These are phyloP conservation scores for Conticribra guillardii DNA, from an alignment of 108 stramenopile genomes.

Conservation along the genomic window DNA sequence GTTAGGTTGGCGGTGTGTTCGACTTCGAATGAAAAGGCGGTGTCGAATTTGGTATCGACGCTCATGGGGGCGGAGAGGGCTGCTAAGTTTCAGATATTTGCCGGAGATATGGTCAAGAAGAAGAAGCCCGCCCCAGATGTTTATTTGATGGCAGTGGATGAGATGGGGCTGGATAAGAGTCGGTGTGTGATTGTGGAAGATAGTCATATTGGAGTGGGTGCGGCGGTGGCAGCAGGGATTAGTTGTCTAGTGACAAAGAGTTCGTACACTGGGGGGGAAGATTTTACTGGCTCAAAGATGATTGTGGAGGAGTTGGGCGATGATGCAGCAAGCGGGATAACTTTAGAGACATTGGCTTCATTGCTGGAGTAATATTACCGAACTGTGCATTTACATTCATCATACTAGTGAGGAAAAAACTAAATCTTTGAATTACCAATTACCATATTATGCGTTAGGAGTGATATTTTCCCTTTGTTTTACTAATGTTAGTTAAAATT, in stretches of 20 bases:
- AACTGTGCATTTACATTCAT: too few relatives aligned
- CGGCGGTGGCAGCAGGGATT: slow-evolving; percentile 89
- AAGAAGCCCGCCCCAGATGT: slow-evolving; percentile 96
- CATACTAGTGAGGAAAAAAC: too few relatives aligned
- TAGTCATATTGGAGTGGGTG: slow-evolving; percentile 87
- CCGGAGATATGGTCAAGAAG: slow-evolving; percentile 90
- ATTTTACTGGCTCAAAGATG: slow-evolving; percentile 86
- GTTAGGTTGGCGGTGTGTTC: slow-evolving; percentile 89
- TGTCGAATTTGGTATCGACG: slow-evolving; percentile 80
- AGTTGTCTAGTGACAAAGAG: slow-evolving; percentile 85
- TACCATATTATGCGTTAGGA: too few relatives aligned
- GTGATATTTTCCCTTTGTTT: too few relatives aligned
- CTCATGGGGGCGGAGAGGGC: slow-evolving; percentile 87
- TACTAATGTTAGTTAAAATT: too few relatives aligned
- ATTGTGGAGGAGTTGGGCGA: slow-evolving; percentile 87
- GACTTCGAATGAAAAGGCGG: slow-evolving; percentile 92
- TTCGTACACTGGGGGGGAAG: slow-evolving; percentile 84
- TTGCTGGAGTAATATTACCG: slow-evolving; percentile 39
- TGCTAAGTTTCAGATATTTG: slow-evolving; percentile 83
- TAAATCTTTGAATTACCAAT: too few relatives aligned
- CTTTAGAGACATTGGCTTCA: slow-evolving; percentile 63
- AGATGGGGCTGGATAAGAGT: slow-evolving; percentile 83
- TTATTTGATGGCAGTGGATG: slow-evolving; percentile 89
- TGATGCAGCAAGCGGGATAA: slow-evolving; percentile 59
- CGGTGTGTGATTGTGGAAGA: slow-evolving; percentile 93